Conservation (phyloP, 441 rosid genomes). For the Mallotus repandus region DNA sequence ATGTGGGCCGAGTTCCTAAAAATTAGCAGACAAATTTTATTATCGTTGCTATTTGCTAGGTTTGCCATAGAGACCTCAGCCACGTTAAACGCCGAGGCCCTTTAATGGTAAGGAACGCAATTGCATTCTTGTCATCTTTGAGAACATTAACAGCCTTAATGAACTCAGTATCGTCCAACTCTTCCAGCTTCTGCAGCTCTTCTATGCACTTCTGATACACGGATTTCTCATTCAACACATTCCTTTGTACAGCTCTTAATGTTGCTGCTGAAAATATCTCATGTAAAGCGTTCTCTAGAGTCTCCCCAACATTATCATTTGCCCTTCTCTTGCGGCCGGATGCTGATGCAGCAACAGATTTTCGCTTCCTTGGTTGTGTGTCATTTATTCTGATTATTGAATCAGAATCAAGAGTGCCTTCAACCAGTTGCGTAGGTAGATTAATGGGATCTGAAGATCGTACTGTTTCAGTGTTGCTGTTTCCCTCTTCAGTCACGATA, state of each 20-base stretch:
- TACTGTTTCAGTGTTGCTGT: conserved; percentile 39
- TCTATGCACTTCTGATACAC: conserved; percentile 35
- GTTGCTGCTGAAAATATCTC: conserved; percentile 35
- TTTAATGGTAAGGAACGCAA: conserved; percentile 35
- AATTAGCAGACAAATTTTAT: neutral
- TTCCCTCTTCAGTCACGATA: conserved; percentile 33
- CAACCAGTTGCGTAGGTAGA: conserved; percentile 29
- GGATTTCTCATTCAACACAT: conserved; percentile 23
- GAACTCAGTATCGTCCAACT: conserved; percentile 32
- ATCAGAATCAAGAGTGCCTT: conserved; percentile 40
- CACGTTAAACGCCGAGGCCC: conserved; percentile 33
- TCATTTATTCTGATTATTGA: conserved; percentile 31
- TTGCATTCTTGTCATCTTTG: conserved; percentile 37
- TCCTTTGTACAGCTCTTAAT: conserved; percentile 23
- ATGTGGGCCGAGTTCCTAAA: neutral
- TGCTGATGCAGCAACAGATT: conserved; percentile 15
- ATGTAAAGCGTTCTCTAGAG: conserved; percentile 28
- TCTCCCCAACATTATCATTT: conserved; percentile 24
- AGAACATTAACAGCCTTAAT: conserved; percentile 33
- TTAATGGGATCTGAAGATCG: conserved; percentile 32
- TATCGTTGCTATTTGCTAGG: neutral
- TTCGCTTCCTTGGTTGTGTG: conserved; percentile 27
- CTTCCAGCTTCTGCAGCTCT: conserved; percentile 38
- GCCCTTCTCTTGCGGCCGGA: conserved; percentile 26
- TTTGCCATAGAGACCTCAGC: conserved; percentile 37